These are phyloP conservation scores for Candida takata DNA, from an alignment of 805 yeast genomes.

Conservation along the genomic window DNA sequence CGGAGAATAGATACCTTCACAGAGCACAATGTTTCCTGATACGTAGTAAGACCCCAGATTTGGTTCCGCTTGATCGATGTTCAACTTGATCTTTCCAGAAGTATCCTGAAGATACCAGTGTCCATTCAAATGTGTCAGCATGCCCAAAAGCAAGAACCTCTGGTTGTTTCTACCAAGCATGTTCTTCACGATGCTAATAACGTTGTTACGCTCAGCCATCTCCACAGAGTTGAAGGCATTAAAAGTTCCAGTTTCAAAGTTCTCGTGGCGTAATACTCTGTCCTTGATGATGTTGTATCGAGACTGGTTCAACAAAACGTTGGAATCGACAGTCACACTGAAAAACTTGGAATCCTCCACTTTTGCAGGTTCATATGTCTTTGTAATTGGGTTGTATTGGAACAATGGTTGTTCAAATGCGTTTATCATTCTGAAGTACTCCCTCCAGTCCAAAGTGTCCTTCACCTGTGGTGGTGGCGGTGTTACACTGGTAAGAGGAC, in stretches of 20 bases:
- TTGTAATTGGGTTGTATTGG: conserved; percentile 52
- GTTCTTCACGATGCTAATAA: conserved; percentile 71
- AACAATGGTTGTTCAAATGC: conserved; percentile 60
- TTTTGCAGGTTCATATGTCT: conserved; percentile 45
- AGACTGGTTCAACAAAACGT: conserved; percentile 38
- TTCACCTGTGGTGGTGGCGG: conserved; percentile 23
- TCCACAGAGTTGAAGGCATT: conserved; percentile 30
- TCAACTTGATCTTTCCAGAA: conserved; percentile 59
- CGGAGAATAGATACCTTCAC: conserved; percentile 78
- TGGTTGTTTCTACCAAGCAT: conserved; percentile 78
- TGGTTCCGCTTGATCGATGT: conserved; percentile 53
- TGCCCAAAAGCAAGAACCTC: conserved; percentile 71
- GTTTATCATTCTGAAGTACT: conserved; percentile 60
- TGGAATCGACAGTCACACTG: conserved; percentile 23
- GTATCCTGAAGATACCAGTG: conserved; percentile 76
- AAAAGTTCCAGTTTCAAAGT: conserved; percentile 42
- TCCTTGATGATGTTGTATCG: conserved; percentile 63
- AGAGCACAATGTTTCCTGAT: conserved; percentile 71
- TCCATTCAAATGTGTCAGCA: conserved; percentile 59
- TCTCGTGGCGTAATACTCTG: conserved; percentile 67
- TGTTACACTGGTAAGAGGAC: conserved; percentile 22
- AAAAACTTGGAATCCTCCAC: conserved; percentile 17
- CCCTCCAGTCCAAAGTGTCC: conserved; percentile 53
- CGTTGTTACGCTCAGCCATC: conserved; percentile 8
- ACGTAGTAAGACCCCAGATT: conserved; percentile 58